Percentiles rank a stretch among this genome's conserved stretches.
These are phyloP conservation scores for Prototheca wickerhamii DNA, from an alignment of 163 green algal species.

Conservation along the genomic window DNA sequence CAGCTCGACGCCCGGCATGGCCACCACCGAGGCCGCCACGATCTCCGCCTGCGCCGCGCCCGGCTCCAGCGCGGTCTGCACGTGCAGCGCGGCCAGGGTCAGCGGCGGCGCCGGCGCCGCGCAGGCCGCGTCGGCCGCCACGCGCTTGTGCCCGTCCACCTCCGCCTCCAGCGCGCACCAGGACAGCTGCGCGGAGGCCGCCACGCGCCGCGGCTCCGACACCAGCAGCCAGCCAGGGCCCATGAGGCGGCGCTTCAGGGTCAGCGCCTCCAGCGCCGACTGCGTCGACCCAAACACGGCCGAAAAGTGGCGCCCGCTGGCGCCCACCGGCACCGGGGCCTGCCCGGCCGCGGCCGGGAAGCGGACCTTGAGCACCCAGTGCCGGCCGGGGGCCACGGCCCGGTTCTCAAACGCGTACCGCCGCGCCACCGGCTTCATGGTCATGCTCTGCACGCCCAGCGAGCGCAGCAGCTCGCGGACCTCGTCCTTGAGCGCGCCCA, in stretches of 20 bases:
- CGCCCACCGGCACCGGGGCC: constrained; percentile 40
- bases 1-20: constrained; percentile 40
- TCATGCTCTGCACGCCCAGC: constrained; percentile 65
- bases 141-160: constrained; percentile 53
- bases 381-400: constrained; percentile 36
- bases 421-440: constrained; percentile 67
- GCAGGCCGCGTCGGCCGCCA: constrained; percentile 21
- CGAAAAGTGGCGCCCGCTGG: constrained; percentile 39
- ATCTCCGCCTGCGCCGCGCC: constrained; percentile 52
- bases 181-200: constrained; percentile 52
- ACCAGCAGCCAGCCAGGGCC: constrained; percentile 83
- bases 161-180: constrained; percentile 88
- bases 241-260: constrained; percentile 89
- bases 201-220: constrained; percentile 35
- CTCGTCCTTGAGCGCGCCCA: constrained; percentile 65
- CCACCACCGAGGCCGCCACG: constrained; percentile 41
- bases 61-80: constrained; percentile 77
- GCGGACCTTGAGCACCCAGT: constrained; percentile 70
- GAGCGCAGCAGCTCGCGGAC: constrained; percentile 53
- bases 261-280: constrained; percentile 72
- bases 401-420: constrained; percentile 80
- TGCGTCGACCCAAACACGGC: constrained; percentile 65
- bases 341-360: constrained; percentile 23
- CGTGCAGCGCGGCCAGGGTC: constrained; percentile 72
- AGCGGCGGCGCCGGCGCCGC: constrained; percentile 52